Percentiles rank a stretch among this genome's conserved stretches.
These are phyloP conservation scores for Cenchrus americanus DNA, from an alignment of 176 grass and related monocot species.

Conservation along the genomic window DNA sequence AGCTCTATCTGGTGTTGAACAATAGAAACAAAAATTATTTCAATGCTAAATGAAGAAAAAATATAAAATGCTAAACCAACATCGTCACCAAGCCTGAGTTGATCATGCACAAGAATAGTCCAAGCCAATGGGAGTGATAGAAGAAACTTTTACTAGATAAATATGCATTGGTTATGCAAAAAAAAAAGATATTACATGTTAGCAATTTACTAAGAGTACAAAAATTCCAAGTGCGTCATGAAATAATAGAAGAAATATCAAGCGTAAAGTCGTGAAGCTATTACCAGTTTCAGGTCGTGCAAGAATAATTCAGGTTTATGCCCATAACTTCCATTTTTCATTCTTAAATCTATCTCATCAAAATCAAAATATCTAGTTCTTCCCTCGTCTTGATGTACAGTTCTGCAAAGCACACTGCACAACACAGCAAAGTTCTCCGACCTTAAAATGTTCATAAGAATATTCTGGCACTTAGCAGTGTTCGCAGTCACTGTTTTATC, in stretches of 20 bases:
- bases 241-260: slow-evolving; percentile 30
- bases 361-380: slow-evolving; percentile 74
- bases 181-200: neutral
- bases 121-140: no score
- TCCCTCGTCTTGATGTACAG: slow-evolving; percentile 55
- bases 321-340: slow-evolving; percentile 91
- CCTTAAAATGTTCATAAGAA: slow-evolving; percentile 67
- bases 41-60: neutral
- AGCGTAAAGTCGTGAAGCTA: slow-evolving; percentile 13
- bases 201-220: slow-evolving; percentile 4
- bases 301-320: slow-evolving; percentile 60
- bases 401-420: slow-evolving; percentile 72
- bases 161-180: neutral
- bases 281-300: slow-evolving; percentile 76
- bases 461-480: slow-evolving; percentile 59
- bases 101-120: neutral
- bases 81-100: neutral
- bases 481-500: slow-evolving; percentile 40
- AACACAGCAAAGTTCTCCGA: slow-evolving; percentile 79
- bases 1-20: slow-evolving; percentile 1
- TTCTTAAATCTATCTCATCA: slow-evolving; percentile 68
- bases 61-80: neutral
- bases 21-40: neutral
- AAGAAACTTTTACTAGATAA: slow-evolving; percentile 5
- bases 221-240: neutral